Base-by-base conservation (phyloP, 1,284 basidiomycete genomes). In the Ganoderma leucocontextum region DNA sequence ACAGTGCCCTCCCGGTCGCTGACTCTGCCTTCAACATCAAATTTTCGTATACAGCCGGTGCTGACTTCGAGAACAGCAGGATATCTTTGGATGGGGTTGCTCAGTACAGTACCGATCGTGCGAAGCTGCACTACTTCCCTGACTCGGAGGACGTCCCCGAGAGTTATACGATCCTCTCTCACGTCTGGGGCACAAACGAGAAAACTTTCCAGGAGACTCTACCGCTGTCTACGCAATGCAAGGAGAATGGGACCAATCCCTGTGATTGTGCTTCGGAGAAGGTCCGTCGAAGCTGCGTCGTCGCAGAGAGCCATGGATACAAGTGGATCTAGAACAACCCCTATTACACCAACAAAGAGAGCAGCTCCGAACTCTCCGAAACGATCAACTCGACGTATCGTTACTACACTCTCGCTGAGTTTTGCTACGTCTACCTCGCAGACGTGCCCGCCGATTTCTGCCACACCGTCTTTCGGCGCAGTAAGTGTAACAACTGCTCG, bases 281-380 rank as follows among this genome's bases (percentile, higher is more conserved):
- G 42, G 22, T 64, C 53, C 38, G 55, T 3, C 19, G 44, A 7
- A n/a, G 12, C 41, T 59, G 53, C 63, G 33, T 33, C 22, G 12
- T 59, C 25, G 63, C 55, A 13, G 36, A 58, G 29, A n/a, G 39
- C n/a, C 53, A 64, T 22, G 53, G 63, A 15, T 44, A 58, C 41
- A 15, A 36, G 19, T 69, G 64, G 68, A 22, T 66, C 39, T 69
- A 64, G 68, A 63, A 60, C 64, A 62, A 69, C 66, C 65, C 69
- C 10, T 70, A 65, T 60, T 70, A 65, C 60, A 70, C 67, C 63
- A 57, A 70, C 66, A 70, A 70, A 62, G 52, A 60, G 57, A 69
- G 67, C 67, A 65, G 64, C 42, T 62, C 68, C 9, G 68, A 69
- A 49, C 68, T 69, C 17, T 63, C 64, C n/a, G 68, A 69, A 59